Conservation (phyloP, 2,329 filamentous ascomycete species). For the Talaromyces sp. region DNA sequence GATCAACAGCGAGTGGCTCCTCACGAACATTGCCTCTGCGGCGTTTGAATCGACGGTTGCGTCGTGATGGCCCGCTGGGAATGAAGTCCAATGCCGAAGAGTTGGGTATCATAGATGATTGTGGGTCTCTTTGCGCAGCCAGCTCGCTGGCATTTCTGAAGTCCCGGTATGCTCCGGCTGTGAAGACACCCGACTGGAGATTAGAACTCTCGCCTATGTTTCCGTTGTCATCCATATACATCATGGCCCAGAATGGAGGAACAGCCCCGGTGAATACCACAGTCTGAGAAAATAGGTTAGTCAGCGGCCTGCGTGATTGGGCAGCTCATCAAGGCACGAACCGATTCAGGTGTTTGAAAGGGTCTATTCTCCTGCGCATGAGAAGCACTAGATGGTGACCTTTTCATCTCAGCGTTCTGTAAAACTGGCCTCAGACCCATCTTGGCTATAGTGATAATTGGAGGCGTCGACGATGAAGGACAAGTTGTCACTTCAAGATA, state of each 20-base stretch:
- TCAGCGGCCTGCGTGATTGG: neutral
- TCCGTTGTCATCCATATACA: conserved; percentile 6
- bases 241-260: conserved; percentile 7
- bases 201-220: conserved; percentile 7
- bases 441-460: neutral
- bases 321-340: neutral
- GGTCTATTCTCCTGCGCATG: neutral
- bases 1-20: neutral
- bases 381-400: neutral
- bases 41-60: conserved; percentile 4
- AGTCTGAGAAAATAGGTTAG: conserved; percentile 1
- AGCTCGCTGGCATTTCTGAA: conserved; percentile 2
- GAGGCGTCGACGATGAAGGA: neutral
- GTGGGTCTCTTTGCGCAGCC: neutral
- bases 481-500: neutral
- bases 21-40: conserved; percentile 6
- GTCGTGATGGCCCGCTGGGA: neutral
- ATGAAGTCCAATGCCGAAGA: neutral
- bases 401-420: neutral
- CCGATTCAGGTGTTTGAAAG: conserved; percentile 3
- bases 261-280: conserved; percentile 3
- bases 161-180: neutral
- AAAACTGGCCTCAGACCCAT: conserved; percentile 5
- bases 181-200: conserved; percentile 1
- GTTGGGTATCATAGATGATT: neutral